Evolutionary conservation across 73 alveolate genomes (phyloP).

Genomic region (Blepharisma stoltei): DNA sequence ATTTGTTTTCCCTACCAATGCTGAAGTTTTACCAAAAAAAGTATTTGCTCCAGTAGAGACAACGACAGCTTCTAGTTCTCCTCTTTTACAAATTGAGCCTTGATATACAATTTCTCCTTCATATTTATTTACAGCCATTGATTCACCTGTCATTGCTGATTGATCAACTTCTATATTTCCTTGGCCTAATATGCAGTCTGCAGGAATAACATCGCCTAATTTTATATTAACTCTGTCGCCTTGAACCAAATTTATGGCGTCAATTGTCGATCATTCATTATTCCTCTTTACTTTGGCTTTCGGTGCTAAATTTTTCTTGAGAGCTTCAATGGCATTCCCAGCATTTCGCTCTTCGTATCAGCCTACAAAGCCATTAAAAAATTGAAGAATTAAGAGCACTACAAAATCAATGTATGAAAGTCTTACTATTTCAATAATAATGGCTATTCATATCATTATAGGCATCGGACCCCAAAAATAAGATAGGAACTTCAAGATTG

Average conservation of each 20-base stretch:
- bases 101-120: background rate
- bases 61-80: background rate
- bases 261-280: background rate
- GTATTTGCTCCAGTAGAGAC: background rate
- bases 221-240: constrained; percentile 35
- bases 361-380: too few relatives aligned
- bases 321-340: too few relatives aligned
- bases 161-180: background rate
- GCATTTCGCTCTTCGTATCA: too few relatives aligned
- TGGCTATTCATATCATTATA: too few relatives aligned
- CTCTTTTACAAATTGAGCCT: background rate
- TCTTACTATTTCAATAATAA: too few relatives aligned
- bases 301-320: background rate
- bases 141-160: background rate
- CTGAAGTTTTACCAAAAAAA: background rate
- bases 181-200: constrained; percentile 30
- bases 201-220: constrained; percentile 43
- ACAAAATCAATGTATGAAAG: too few relatives aligned
- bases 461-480: too few relatives aligned
- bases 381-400: too few relatives aligned
- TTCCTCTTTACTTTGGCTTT: constrained; percentile 6
- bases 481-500: too few relatives aligned
- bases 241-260: constrained; percentile 33
- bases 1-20: background rate
- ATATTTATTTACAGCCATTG: background rate